Base-by-base conservation (phyloP, 306 rosid genomes). In the Pachyrhizus erosus region DNA sequence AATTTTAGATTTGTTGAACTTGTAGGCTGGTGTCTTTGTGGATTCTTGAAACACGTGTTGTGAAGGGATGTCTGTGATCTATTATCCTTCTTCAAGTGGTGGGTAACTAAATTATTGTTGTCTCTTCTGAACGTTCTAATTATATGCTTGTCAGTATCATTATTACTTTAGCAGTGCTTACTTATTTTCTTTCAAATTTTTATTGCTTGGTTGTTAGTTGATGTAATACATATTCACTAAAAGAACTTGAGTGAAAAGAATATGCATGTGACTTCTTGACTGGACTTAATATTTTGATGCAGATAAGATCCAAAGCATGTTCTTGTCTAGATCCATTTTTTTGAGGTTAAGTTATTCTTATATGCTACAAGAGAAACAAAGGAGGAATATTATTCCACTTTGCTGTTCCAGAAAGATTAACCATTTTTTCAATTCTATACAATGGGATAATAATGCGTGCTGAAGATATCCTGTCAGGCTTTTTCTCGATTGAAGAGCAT, bases 1-100 rank as follows among this genome's bases (percentile, higher is more conserved):
- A 29, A 26, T 54, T 60, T 55, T 60, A 31, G 18, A 17, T 68
- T 80, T 61, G 70, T 62, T 84, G 68, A 70, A 54, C 82, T 55
- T 85, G 77, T 78, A 94, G 98, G 92, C 81, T 26, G 93, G 92
- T 70, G 55, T 92, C 69, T 81, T 83, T 82, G 62, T 86, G 5
- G 87, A 82, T 57, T 82, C 89, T 7, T 86, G 88, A 85, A 86
- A 81, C 68, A 67, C 81, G 48, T 54, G 42, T 61, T 10, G 40
- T 2, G 13, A 57, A 61, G 79, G 49, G 49, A 71, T 27, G 65
- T 33, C 73, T 78, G 75, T 62, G 48, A 69, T 84, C 80, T 83
- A 34, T 20, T 61, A 49, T 37, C 60, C 52, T 70, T 61, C 76
- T 70, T n/a, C n/a, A n/a, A n/a, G 18, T 43, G 60, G 43, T 23